Percentiles rank a stretch among this genome's conserved stretches.
Evolutionary conservation across 2,329 filamentous ascomycete genomes (phyloP).

Genomic region (Monilinia polystroma): DNA sequence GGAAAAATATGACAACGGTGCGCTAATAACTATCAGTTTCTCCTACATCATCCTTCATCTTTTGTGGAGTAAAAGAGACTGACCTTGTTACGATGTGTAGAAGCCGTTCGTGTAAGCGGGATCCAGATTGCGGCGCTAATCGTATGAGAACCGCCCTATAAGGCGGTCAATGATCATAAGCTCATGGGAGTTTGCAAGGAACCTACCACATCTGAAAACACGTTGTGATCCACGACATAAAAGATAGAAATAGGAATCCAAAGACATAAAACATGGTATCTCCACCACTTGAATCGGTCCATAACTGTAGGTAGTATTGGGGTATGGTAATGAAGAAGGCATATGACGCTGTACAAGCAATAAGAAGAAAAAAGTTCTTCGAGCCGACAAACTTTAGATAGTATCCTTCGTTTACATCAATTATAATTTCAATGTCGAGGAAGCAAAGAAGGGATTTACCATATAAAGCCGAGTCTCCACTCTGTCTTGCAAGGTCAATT

Average conservation of each 20-base stretch:
- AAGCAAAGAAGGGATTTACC: slow-evolving; percentile 21
- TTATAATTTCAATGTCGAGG: background rate
- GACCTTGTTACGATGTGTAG: slow-evolving; percentile 37
- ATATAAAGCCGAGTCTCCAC: slow-evolving; percentile 32
- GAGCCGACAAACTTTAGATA: slow-evolving; percentile 13
- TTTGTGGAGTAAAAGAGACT: slow-evolving; percentile 28
- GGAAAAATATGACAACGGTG: slow-evolving; percentile 41
- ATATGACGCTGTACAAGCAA: background rate
- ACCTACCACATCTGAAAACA: slow-evolving; percentile 17
- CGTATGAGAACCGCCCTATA: slow-evolving; percentile 30
- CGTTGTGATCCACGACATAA: slow-evolving; percentile 10
- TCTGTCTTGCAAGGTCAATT: slow-evolving; percentile 32
- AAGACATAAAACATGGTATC: background rate
- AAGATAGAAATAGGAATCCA: slow-evolving; percentile 7
- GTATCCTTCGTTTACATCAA: slow-evolving; percentile 13
- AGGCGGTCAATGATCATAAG: background rate
- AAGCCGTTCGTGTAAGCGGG: slow-evolving; percentile 38
- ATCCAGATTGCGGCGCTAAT: slow-evolving; percentile 44
- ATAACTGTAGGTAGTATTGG: slow-evolving; percentile 12
- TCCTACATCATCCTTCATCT: background rate
- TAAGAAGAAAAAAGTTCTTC: slow-evolving; percentile 10
- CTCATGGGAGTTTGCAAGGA: background rate
- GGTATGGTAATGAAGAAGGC: slow-evolving; percentile 17
- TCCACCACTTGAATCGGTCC: background rate
- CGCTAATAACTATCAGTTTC: slow-evolving; percentile 8